These are phyloP conservation scores for Cercophora scortea DNA, from an alignment of 495 filamentous ascomycete species.

Conservation along the genomic window DNA sequence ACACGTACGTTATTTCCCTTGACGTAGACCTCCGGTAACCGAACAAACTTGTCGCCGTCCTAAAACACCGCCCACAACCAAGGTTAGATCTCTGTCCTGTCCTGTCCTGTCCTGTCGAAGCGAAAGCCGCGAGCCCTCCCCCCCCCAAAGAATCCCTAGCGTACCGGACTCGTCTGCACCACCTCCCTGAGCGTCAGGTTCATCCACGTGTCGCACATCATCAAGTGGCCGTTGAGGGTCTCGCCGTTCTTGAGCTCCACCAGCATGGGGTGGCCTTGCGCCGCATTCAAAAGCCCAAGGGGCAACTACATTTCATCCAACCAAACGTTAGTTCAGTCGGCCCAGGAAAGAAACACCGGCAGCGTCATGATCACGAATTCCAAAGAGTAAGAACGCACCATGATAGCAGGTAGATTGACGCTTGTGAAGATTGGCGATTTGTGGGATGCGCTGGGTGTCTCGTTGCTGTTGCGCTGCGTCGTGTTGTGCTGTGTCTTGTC, in stretches of 20 bases:
- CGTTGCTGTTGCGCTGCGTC: too few species aligned
- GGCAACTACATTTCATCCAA: slow-evolving; percentile 77
- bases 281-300: slow-evolving; percentile 85
- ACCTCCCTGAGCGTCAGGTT: slow-evolving; percentile 95
- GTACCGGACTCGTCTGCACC: slow-evolving; percentile 82
- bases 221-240: slow-evolving; percentile 89
- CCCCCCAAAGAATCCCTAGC: slow-evolving; percentile 6
- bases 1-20: slow-evolving; percentile 84
- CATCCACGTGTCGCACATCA: slow-evolving; percentile 99
- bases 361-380: too few species aligned
- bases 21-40: slow-evolving; percentile 88
- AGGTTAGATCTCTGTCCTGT: neutral
- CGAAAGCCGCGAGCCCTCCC: neutral
- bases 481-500: too few species aligned
- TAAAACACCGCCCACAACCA: slow-evolving; percentile 11
- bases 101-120: too few species aligned
- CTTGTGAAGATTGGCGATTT: too few species aligned
- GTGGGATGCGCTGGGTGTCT: too few species aligned
- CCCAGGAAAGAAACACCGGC: too few species aligned
- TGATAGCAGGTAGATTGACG: too few species aligned
- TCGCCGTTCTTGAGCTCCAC: slow-evolving; percentile 99
- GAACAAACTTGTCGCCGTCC: slow-evolving; percentile 90
- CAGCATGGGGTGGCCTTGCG: slow-evolving; percentile 97
- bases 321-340: too few species aligned
- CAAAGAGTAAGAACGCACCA: too few species aligned